These are phyloP conservation scores for Cynara cardunculus DNA, from an alignment of 129 eudicot genomes.

Conservation along the genomic window DNA sequence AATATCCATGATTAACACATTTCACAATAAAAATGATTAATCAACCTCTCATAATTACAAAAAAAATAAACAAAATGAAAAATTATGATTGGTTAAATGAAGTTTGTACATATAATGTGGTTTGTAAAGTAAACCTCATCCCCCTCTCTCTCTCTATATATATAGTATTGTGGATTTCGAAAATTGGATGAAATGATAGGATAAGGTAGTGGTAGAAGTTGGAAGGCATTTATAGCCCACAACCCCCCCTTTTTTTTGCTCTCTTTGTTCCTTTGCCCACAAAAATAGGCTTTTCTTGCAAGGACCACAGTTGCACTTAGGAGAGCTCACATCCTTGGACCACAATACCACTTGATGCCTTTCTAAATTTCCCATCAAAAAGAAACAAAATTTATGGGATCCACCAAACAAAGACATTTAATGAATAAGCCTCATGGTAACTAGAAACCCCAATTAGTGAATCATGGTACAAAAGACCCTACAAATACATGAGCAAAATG, in stretches of 20 bases:
- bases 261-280: conserved; percentile 31
- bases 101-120: too few species aligned
- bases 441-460: conserved; percentile 21
- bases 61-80: too few species aligned
- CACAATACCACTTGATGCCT: conserved; percentile 35
- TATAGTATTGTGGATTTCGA: not conserved
- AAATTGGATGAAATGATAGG: conserved; percentile 5
- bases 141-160: too few species aligned
- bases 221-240: conserved; percentile 34
- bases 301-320: conserved; percentile 38
- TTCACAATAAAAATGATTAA: too few species aligned
- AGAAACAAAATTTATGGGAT: conserved; percentile 29
- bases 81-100: too few species aligned
- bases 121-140: too few species aligned
- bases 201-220: conserved; percentile 27
- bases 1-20: too few species aligned
- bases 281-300: conserved; percentile 24
- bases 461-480: conserved; percentile 34
- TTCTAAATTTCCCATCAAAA: conserved; percentile 27
- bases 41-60: too few species aligned
- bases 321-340: conserved; percentile 35
- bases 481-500: conserved; percentile 11
- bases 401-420: conserved; percentile 29
- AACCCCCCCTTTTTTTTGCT: conserved; percentile 16
- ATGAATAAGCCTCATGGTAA: conserved; percentile 25